These are phyloP conservation scores for Phytophthora ohioensis DNA, from an alignment of 352 stramenopile genomes.

Conservation along the genomic window DNA sequence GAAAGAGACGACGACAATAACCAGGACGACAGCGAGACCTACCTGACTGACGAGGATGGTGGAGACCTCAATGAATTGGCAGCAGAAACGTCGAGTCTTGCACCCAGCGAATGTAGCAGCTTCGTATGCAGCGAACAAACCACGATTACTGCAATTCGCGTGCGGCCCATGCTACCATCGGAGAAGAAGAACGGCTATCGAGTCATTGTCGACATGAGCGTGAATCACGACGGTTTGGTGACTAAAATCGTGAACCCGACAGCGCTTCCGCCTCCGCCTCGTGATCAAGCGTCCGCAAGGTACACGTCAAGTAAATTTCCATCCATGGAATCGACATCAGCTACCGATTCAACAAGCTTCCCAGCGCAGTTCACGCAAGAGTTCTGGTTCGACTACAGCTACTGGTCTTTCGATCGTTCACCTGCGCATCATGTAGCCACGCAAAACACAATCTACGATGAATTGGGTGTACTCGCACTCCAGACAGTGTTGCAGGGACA, in stretches of 20 bases:
- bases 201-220: slow-evolving; percentile 66
- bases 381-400: slow-evolving; percentile 77
- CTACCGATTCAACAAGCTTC: slow-evolving; percentile 20
- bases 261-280: slow-evolving; percentile 33
- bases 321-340: slow-evolving; percentile 10
- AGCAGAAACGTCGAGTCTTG: slow-evolving; percentile 40
- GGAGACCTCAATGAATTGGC: slow-evolving; percentile 29
- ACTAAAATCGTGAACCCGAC: slow-evolving; percentile 71
- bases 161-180: slow-evolving; percentile 72
- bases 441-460: slow-evolving; percentile 67
- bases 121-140: slow-evolving; percentile 41
- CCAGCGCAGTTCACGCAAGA: slow-evolving; percentile 72
- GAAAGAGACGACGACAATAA: slow-evolving; percentile 32
- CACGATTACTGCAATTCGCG: slow-evolving; percentile 76
- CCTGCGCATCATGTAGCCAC: slow-evolving; percentile 43
- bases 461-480: slow-evolving; percentile 63
- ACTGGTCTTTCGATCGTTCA: slow-evolving; percentile 72
- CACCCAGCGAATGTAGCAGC: slow-evolving; percentile 29
- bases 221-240: slow-evolving; percentile 43
- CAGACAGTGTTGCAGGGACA: slow-evolving; percentile 63
- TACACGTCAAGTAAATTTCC: slow-evolving; percentile 7
- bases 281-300: neutral
- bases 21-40: slow-evolving; percentile 22
- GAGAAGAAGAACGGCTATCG: slow-evolving; percentile 72
- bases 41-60: slow-evolving; percentile 21